Evolutionary conservation across 371 early-diverging fungal species (phyloP), one percentile per base, ranked within the genome.

Genomic region (Zychaea mexicana): DNA sequence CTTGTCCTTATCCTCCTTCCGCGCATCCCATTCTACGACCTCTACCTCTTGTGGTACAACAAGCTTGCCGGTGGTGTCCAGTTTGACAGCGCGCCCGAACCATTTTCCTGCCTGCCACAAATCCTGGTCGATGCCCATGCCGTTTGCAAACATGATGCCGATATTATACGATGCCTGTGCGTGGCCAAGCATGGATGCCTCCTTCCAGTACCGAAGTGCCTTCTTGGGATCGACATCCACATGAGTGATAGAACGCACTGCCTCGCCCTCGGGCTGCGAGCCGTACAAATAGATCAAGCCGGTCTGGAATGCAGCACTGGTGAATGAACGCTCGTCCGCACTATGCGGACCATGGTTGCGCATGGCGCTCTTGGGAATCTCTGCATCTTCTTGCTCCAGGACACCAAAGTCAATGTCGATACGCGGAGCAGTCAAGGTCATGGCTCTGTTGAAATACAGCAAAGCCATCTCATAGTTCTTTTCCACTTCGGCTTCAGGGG

Each of bases 111-210:
- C 82, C 26, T 67, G 33, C 59, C 65, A 77, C 10, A 75, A 24
- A 61, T 82, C 78, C 24, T 62, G 49, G 2, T 70, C 68, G 3
- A 82, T 73, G 30, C 82, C 79, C 72, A 79, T 76, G 13, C 78
- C 78, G 54, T 82, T 82, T 2, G 76, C 76, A 57, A 69, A 76
- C 58, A 79, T 65, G 39, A 82, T 79, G 54, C 76, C 82, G 33
- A 82, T 73, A 45, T 82, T 82, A 39, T 69, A 82, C 22, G 76
- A 79, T 7, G 82, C 77, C 59, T 82, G 79, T 1, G 82, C 82
- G 53, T 82, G 78, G 9, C 82, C 82, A 31, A 82, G 61, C 46
- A 79, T 42, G 12, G 76, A 76, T 19, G 79, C 78, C 38, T 79
- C 77, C 52, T 77, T 74, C 82, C 82, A 82, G 52, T 82, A 82